Conservation (phyloP, 139 green algal genomes). For the Chlorella sp. region DNA sequence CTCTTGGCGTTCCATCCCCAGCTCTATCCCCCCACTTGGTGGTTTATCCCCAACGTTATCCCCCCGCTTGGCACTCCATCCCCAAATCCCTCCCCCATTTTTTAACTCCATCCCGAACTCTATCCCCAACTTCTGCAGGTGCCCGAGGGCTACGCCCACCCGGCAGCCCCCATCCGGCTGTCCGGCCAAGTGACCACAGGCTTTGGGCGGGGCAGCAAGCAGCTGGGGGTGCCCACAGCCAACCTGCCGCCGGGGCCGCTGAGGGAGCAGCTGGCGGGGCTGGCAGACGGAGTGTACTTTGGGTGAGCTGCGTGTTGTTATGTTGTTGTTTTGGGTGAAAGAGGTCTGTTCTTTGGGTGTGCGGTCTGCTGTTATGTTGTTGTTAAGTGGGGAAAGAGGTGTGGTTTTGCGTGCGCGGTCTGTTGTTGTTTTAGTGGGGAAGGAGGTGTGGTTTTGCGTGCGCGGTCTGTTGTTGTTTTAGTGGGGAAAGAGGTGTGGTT, state of each 20-base stretch:
- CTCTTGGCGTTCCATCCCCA: too few relatives aligned
- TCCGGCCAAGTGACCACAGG: slow-evolving; percentile 69
- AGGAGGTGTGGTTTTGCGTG: too few relatives aligned
- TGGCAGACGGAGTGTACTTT: slow-evolving; percentile 92
- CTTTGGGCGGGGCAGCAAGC: slow-evolving; percentile 88
- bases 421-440: background rate
- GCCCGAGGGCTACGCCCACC: slow-evolving; percentile 48
- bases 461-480: background rate
- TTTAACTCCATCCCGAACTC: too few relatives aligned
- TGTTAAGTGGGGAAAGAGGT: background rate
- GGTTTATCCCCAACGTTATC: too few relatives aligned
- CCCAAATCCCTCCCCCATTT: too few relatives aligned
- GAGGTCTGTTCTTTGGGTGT: slow-evolving; percentile 76
- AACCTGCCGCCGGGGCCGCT: slow-evolving; percentile 81
- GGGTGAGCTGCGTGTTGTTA: slow-evolving; percentile 62
- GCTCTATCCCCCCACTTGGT: too few relatives aligned
- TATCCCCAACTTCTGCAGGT: too few relatives aligned
- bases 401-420: slow-evolving; percentile 79
- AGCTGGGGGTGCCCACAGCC: slow-evolving; percentile 92
- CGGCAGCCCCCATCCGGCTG: slow-evolving; percentile 48
- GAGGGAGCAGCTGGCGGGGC: slow-evolving; percentile 47
- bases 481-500: background rate
- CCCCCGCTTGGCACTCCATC: too few relatives aligned
- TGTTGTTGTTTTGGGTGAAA: background rate
- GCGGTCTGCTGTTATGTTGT: background rate